phyloP scores from a whole-genome alignment of 1,284 basidiomycete species.

The Ustilago crameri region DNA sequence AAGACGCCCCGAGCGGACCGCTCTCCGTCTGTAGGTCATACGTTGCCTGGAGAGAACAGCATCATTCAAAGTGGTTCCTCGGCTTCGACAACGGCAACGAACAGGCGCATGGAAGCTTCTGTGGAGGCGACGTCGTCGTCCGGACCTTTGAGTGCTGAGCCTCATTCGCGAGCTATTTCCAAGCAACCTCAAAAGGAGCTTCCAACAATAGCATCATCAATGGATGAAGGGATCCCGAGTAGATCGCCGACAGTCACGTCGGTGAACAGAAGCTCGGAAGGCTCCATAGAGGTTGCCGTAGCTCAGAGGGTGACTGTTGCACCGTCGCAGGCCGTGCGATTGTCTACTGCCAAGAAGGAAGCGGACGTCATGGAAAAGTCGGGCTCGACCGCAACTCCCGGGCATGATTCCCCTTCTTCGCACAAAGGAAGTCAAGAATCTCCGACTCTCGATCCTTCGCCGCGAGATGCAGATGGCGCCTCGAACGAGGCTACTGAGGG shows the following conservation, averaged over 20 bases:
- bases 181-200: too few species aligned
- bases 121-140: not conserved
- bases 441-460: too few species aligned
- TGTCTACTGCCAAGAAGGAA: conserved; percentile 17
- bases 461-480: too few species aligned
- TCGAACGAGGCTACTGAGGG: too few species aligned
- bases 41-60: not conserved
- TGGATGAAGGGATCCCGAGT: too few species aligned
- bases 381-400: not conserved
- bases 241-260: too few species aligned
- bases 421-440: too few species aligned
- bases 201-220: too few species aligned
- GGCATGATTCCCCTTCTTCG: too few species aligned
- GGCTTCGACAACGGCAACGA: not conserved
- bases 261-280: not conserved
- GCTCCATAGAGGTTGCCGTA: not conserved
- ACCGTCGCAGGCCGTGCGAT: conserved; percentile 4
- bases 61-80: conserved; percentile 2
- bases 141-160: not conserved
- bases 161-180: not conserved
- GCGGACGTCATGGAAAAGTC: not conserved
- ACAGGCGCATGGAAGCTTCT: too few species aligned
- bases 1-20: conserved; percentile 15
- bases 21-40: not conserved
- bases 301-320: conserved; percentile 8